These are phyloP conservation scores for Suillus fuscotomentosus DNA, from an alignment of 768 basidiomycete species.

Conservation along the genomic window DNA sequence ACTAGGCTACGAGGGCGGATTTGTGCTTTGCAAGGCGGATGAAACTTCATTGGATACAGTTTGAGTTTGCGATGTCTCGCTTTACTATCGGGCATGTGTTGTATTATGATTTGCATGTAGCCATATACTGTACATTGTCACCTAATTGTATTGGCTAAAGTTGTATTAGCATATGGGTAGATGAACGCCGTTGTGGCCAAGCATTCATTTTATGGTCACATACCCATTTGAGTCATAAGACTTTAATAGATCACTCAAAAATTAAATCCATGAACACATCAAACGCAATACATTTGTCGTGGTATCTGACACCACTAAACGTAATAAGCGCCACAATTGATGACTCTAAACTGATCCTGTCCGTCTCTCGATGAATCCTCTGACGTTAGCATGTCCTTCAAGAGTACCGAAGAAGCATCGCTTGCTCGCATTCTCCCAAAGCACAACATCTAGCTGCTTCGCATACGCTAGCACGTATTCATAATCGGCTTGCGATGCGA, in stretches of 20 bases:
- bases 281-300: background rate
- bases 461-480: slow-evolving; percentile 86
- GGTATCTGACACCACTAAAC: background rate
- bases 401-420: slow-evolving; percentile 82
- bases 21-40: slow-evolving; percentile 40
- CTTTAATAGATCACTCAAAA: slow-evolving; percentile 5
- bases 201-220: background rate
- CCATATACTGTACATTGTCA: slow-evolving; percentile 14
- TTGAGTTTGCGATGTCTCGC: background rate
- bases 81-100: slow-evolving; percentile 4
- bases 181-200: slow-evolving; percentile 2
- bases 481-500: slow-evolving; percentile 85
- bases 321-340: background rate
- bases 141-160: background rate
- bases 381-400: slow-evolving; percentile 77
- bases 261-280: background rate
- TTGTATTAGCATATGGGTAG: background rate
- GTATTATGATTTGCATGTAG: slow-evolving; percentile 13
- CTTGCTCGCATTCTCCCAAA: slow-evolving; percentile 77
- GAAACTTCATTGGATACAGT: slow-evolving; percentile 7
- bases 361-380: slow-evolving; percentile 76
- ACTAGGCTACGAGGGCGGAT: slow-evolving; percentile 51
- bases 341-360: slow-evolving; percentile 36
- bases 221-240: background rate
- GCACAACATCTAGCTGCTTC: slow-evolving; percentile 71